A percentile compares a stretch with the other conserved stretches of the same genome.
Conservation (phyloP, 768 basidiomycete genomes). For the Russula sp. region DNA sequence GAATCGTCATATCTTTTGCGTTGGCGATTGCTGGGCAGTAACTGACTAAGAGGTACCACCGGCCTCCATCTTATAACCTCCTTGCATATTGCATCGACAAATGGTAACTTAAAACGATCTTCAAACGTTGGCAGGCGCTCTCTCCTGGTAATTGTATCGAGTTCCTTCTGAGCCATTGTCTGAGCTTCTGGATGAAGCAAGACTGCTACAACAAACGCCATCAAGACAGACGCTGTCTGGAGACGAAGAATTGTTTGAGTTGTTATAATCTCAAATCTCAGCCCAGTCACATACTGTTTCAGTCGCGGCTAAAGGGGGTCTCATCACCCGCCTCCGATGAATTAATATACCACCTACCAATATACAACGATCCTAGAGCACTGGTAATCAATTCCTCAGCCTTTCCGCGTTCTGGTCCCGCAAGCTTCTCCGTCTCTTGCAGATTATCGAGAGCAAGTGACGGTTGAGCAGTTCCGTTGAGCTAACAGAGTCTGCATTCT, state of each 20-base stretch:
- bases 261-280: background rate
- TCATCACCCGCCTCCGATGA: background rate
- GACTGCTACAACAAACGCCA: background rate
- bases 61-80: slow-evolving; percentile 24
- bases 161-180: background rate
- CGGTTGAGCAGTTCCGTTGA: background rate
- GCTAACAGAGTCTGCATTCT: background rate
- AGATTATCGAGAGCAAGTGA: slow-evolving; percentile 1
- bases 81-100: slow-evolving; percentile 6
- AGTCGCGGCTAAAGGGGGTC: slow-evolving; percentile 1
- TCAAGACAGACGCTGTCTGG: background rate
- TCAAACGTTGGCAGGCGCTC: slow-evolving; percentile 7
- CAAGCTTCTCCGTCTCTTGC: background rate
- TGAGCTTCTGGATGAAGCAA: background rate
- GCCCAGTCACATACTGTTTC: slow-evolving; percentile 7
- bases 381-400: background rate
- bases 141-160: background rate
- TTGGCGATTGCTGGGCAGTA: background rate
- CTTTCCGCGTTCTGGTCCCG: background rate
- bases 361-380: slow-evolving; percentile 11
- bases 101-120: slow-evolving; percentile 3
- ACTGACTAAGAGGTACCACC: slow-evolving; percentile 23
- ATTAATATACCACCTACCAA: background rate
- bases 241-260: background rate
- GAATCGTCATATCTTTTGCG: no score